Base-by-base conservation (phyloP, 352 stramenopile species). In the Pythium folliculosum region DNA sequence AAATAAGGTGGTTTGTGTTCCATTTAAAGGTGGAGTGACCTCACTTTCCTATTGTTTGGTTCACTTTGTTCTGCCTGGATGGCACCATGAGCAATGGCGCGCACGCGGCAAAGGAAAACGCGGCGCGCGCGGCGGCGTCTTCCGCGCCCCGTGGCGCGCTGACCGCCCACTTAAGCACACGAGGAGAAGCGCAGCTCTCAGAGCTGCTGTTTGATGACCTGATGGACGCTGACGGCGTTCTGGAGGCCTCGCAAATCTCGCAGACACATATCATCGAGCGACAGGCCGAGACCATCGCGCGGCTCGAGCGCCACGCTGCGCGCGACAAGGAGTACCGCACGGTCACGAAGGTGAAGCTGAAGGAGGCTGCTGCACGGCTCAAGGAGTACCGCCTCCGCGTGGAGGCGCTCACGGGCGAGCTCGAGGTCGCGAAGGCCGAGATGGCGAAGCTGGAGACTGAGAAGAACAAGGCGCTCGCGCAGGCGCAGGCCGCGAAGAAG, bases 211-310 rank as follows among this genome's bases (percentile, higher is more conserved):
- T 71, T 48, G 56, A 71, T 43, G 55, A 65, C 17, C 16, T 37
- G 25, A 49, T 65, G 54, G 65, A 70, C 47, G 49, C n/a, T 10
- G 65, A 56, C 19, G 57, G 50, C n/a, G 60, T 48, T 7, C 65
- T 68, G 0, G 72, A 60, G 25, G 74, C 76, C 27, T 72, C 67
- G 27, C 75, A 85, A 69, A 75, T 88, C 61, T 89, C 82, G 40
- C 82, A 91, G 60, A 71, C 80, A 47, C 71, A 90, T 61, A 91
- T 91, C 63, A 91, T 91, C 67, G 77, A 89, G 69, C 67, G 73
- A 6, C 83, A 91, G 63, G 81, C 81, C 25, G 66, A 85, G 60
- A 75, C 63, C 23, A 88, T 91, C 53, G 78, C 77, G 27, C 70
- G 69, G 55, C 76, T 91, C 7, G 49, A 84, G 63, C 50, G 59